Percentiles rank a stretch among this genome's conserved stretches.
Evolutionary conservation across 2,329 filamentous ascomycete species (phyloP).

Genomic region (Trichoderma cornu-damae): DNA sequence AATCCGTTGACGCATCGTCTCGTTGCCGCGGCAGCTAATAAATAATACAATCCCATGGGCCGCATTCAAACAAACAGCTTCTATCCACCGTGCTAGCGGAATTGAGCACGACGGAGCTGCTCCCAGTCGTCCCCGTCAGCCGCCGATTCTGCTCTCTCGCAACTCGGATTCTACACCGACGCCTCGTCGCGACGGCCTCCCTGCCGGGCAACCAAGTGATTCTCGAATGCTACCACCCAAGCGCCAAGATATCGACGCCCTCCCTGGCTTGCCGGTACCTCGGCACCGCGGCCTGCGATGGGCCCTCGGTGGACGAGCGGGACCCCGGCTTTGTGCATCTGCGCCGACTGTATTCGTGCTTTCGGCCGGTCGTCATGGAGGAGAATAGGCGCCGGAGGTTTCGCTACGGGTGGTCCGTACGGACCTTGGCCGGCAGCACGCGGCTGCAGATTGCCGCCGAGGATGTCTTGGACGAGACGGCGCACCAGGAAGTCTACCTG

Average conservation of each 20-base stretch:
- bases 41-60: not conserved
- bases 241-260: conserved; percentile 61
- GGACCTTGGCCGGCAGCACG: not conserved
- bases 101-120: conserved; percentile 47
- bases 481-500: conserved; percentile 46
- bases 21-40: not conserved
- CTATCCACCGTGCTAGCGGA: conserved; percentile 45
- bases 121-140: conserved; percentile 54
- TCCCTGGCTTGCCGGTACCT: conserved; percentile 62
- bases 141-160: conserved; percentile 60
- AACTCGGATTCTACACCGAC: conserved; percentile 58
- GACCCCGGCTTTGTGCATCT: conserved; percentile 37
- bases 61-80: conserved; percentile 37
- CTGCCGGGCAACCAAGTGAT: conserved; percentile 53
- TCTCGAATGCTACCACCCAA: conserved; percentile 74
- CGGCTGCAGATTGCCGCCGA: conserved; percentile 7
- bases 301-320: conserved; percentile 9
- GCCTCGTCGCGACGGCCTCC: conserved; percentile 43
- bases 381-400: conserved; percentile 41
- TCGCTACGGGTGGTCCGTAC: conserved; percentile 14
- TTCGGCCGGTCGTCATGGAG: conserved; percentile 57
- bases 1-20: not conserved
- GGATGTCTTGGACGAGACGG: conserved; percentile 12
- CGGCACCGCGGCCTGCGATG: conserved; percentile 42
- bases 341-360: conserved; percentile 61